These are phyloP conservation scores for Mentha longifolia DNA, from an alignment of 257 asterid species.

Conservation along the genomic window DNA sequence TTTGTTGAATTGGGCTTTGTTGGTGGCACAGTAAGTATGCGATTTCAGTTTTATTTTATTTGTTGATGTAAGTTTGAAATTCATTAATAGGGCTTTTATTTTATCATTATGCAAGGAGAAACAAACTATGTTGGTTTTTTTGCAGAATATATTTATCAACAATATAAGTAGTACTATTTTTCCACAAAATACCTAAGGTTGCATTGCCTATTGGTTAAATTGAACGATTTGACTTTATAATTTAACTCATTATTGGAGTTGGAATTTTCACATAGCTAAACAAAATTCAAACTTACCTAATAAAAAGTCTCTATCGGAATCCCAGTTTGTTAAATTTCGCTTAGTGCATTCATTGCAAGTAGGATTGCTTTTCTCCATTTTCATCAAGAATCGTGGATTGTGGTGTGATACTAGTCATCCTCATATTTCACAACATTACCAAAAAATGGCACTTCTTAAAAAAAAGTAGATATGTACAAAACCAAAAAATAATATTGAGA, in stretches of 20 bases:
- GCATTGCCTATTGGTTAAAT: neutral
- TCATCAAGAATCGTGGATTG: neutral
- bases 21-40: too few species aligned
- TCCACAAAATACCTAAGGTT: neutral
- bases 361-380: neutral
- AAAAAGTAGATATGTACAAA: too few species aligned
- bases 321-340: neutral
- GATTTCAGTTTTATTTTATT: too few species aligned
- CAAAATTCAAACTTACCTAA: neutral
- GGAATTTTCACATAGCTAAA: neutral
- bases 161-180: too few species aligned
- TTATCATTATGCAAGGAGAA: too few species aligned
- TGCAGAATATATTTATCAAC: too few species aligned
- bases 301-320: neutral
- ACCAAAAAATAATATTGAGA: too few species aligned
- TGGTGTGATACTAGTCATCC: neutral
- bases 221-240: neutral
- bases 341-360: neutral
- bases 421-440: too few species aligned
- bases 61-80: too few species aligned
- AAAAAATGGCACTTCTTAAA: too few species aligned
- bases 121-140: too few species aligned
- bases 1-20: neutral
- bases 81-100: too few species aligned
- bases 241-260: neutral